phyloP scores from a whole-genome alignment of 306 rosid genomes.

The Corylus avellana region DNA sequence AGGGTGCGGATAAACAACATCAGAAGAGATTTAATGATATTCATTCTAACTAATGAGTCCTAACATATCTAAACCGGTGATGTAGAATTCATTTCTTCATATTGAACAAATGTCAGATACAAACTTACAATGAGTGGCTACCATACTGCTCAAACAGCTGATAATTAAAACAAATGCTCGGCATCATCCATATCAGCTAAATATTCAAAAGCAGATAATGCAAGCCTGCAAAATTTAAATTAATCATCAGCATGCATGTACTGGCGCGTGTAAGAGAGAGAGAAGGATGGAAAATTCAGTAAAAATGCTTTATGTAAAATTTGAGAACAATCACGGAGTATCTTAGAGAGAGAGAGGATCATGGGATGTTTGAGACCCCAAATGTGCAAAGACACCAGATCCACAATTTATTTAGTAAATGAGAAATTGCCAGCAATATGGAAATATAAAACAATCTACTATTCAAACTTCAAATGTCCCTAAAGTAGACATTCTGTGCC shows the following conservation, averaged over 20 bases:
- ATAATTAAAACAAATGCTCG: constrained; percentile 40
- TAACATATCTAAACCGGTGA: constrained; percentile 19
- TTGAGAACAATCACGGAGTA: neutral
- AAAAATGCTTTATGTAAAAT: neutral
- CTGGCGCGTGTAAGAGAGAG: neutral
- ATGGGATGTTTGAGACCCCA: neutral
- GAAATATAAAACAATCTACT: neutral
- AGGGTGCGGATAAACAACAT: neutral
- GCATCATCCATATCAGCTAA: constrained; percentile 60
- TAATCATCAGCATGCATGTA: neutral
- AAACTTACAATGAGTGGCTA: constrained; percentile 46
- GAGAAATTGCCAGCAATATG: neutral
- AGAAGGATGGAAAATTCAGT: neutral
- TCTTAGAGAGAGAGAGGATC: neutral
- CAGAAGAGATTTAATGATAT: neutral
- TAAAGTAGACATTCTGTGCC: neutral
- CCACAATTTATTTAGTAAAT: neutral
- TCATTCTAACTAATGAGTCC: constrained; percentile 24
- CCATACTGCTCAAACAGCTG: constrained; percentile 37
- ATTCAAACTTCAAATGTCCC: neutral
- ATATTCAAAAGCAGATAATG: constrained; percentile 55
- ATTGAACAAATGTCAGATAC: neutral
- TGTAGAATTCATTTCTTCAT: constrained; percentile 1
- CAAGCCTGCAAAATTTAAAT: constrained; percentile 73
- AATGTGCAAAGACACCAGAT: neutral